A percentile compares a stretch with the other conserved stretches of the same genome.
phyloP scores from a whole-genome alignment of 345 rosid species.

The Murraya koenigii region DNA sequence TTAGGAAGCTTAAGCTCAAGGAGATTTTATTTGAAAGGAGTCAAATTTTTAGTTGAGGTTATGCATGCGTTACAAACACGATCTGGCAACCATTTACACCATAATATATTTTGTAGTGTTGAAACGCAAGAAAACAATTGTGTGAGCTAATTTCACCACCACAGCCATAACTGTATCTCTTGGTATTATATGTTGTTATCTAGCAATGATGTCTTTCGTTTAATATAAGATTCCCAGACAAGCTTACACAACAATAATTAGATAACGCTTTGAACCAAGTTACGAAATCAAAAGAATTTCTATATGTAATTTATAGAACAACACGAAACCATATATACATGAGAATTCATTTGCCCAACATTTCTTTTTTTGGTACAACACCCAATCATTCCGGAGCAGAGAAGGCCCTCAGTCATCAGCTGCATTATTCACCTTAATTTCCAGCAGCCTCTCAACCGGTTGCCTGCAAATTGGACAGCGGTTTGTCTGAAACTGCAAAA shows the following conservation, averaged over 20 bases:
- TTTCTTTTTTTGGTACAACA: too few relatives aligned
- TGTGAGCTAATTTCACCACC: neutral
- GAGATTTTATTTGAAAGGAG: too few relatives aligned
- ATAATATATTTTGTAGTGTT: neutral
- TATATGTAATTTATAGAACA: neutral
- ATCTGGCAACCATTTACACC: neutral
- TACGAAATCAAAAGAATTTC: neutral
- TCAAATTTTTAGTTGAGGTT: neutral
- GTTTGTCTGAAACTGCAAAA: constrained; percentile 41
- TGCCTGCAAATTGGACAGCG: constrained; percentile 60
- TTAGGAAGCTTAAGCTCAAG: too few relatives aligned
- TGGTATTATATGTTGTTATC: neutral
- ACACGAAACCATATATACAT: constrained; percentile 7
- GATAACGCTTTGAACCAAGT: neutral
- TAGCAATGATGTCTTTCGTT: neutral
- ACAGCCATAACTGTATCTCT: too few relatives aligned
- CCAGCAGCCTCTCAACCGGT: constrained; percentile 46
- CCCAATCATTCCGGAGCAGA: neutral
- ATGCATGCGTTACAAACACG: neutral
- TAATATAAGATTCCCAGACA: too few relatives aligned
- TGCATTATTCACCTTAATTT: constrained; percentile 46
- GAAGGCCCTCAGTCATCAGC: constrained; percentile 19
- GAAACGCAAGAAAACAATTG: neutral
- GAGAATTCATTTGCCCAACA: neutral
- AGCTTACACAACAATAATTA: neutral